Conservation (phyloP, 2,329 filamentous ascomycete genomes). For the Penicillium fuscoglaucum region DNA sequence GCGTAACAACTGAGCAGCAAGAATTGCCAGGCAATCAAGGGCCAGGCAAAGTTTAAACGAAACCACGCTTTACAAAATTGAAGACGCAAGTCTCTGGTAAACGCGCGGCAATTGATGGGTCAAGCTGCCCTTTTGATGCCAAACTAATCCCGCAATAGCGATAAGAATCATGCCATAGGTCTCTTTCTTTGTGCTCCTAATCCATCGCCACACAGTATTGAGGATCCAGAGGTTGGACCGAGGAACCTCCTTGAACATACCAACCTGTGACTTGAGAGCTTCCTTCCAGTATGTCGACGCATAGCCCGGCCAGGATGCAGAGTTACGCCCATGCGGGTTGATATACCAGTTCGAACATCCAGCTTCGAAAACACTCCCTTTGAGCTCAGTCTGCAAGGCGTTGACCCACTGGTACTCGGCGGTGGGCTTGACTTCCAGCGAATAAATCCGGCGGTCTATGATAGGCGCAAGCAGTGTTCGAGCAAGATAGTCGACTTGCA, state of each 20-base stretch:
- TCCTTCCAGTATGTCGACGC: neutral
- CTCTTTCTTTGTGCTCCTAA: neutral
- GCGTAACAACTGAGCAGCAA: no score
- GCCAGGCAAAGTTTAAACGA: neutral
- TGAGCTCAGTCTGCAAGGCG: neutral
- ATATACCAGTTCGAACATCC: conserved; percentile 7
- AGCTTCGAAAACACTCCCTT: neutral
- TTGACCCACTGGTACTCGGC: neutral
- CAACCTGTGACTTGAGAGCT: neutral
- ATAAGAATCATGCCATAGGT: neutral
- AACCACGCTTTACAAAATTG: neutral
- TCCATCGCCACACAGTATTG: neutral
- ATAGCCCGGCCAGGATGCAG: neutral
- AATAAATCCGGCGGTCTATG: conserved; percentile 29
- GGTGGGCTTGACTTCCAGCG: neutral
- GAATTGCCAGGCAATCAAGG: neutral
- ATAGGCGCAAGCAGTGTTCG: conserved; percentile 34
- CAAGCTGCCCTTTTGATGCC: neutral
- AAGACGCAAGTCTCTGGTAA: neutral
- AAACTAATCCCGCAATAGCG: neutral
- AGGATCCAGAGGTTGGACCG: neutral
- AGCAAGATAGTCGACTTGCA: conserved; percentile 32
- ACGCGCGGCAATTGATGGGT: neutral
- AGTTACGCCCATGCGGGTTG: neutral
- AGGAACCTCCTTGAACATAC: neutral